phyloP scores from a whole-genome alignment of 2,329 filamentous ascomycete species.

The Drechslerella dactyloides region DNA sequence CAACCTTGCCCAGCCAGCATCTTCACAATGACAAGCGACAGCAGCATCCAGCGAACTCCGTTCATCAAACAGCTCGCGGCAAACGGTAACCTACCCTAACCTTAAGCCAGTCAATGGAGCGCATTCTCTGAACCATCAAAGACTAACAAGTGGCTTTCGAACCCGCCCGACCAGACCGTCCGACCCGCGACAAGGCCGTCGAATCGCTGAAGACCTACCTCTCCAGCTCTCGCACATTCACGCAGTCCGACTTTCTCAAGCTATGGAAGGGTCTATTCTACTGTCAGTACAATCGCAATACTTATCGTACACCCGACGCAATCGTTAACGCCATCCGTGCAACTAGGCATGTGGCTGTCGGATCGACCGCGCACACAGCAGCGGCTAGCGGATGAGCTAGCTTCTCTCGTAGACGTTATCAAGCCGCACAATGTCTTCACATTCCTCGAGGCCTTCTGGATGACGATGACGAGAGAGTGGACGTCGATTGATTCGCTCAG shows the following conservation, averaged over 20 bases:
- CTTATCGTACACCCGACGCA: conserved; percentile 16
- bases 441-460: conserved; percentile 65
- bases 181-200: conserved; percentile 77
- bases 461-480: conserved; percentile 64
- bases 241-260: conserved; percentile 76
- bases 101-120: conserved; percentile 13
- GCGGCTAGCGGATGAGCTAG: conserved; percentile 77
- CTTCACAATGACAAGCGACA: conserved; percentile 37
- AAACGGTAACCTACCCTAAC: conserved; percentile 68
- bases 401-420: conserved; percentile 62
- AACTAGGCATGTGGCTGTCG: conserved; percentile 81
- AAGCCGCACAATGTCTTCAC: conserved; percentile 55
- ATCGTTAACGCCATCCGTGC: conserved; percentile 6
- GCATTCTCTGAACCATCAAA: conserved; percentile 6
- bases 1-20: not conserved
- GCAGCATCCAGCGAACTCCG: conserved; percentile 59
- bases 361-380: conserved; percentile 89
- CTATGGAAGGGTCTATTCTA: conserved; percentile 96
- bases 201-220: conserved; percentile 79
- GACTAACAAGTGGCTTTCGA: not conserved
- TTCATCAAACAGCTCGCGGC: conserved; percentile 85
- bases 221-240: conserved; percentile 65
- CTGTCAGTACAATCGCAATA: conserved; percentile 59
- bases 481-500: conserved; percentile 65
- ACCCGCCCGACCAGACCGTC: conserved; percentile 68